Evolutionary conservation across 2,329 filamentous ascomycete species (phyloP).

Genomic region (Diaporthe ilicicola): DNA sequence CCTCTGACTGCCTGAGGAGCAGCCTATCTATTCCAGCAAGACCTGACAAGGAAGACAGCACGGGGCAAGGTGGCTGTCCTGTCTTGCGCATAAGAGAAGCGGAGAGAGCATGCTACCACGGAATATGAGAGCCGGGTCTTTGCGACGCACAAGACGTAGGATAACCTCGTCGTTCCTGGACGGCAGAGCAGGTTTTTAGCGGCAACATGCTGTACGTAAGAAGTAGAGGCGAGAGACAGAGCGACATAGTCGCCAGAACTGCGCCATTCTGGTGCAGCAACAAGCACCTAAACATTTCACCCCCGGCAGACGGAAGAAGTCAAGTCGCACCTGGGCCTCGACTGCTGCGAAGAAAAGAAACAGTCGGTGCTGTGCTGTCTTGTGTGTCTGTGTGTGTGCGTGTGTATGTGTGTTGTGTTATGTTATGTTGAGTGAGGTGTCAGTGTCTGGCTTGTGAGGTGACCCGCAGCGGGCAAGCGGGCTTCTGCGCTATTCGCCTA

Average conservation of each 20-base stretch:
- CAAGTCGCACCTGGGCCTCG: slow-evolving; percentile 1
- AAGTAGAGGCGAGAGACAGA: slow-evolving; percentile 13
- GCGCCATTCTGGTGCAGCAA: slow-evolving; percentile 15
- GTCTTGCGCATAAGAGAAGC: slow-evolving; percentile 2
- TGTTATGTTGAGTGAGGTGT: slow-evolving; percentile 25
- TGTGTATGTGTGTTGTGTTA: slow-evolving; percentile 20
- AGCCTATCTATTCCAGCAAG: not conserved
- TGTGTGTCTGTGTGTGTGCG: slow-evolving; percentile 5
- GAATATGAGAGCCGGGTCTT: not conserved
- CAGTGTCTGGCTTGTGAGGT: slow-evolving; percentile 30
- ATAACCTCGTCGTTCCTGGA: slow-evolving; percentile 9
- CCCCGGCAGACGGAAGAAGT: not conserved
- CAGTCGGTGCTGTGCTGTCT: not conserved
- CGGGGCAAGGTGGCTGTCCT: no score
- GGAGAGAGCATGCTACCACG: slow-evolving; percentile 7
- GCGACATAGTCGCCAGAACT: not conserved
- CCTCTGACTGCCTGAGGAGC: not conserved
- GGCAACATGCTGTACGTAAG: not conserved
- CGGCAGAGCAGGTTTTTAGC: not conserved
- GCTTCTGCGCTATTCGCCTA: slow-evolving; percentile 36
- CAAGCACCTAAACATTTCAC: not conserved
- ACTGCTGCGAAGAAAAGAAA: not conserved
- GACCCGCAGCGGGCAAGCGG: slow-evolving; percentile 35
- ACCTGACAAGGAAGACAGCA: not conserved
- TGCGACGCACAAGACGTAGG: slow-evolving; percentile 13